Conservation (phyloP, 2,329 filamentous ascomycete species). For the Fusarium sp. region DNA sequence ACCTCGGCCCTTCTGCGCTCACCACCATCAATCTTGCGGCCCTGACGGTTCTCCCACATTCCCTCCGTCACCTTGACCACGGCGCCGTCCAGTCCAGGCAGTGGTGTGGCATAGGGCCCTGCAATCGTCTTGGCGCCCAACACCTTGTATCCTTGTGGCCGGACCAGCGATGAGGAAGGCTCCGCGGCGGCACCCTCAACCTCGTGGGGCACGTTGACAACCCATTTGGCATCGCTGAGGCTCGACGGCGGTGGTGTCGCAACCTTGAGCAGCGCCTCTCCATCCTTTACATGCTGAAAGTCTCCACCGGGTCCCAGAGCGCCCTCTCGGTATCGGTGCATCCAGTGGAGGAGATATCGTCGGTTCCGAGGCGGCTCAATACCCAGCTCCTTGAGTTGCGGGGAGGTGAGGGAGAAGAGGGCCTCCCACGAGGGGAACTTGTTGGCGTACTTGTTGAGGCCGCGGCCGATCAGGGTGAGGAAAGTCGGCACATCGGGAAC, state of each 20-base stretch:
- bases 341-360: constrained; percentile 88
- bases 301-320: constrained; percentile 87
- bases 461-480: constrained; percentile 90
- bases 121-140: constrained; percentile 75
- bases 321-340: constrained; percentile 84
- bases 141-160: constrained; percentile 69
- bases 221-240: constrained; percentile 61
- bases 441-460: constrained; percentile 81
- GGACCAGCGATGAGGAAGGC: constrained; percentile 33
- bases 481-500: constrained; percentile 89
- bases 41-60: constrained; percentile 90
- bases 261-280: constrained; percentile 64
- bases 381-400: constrained; percentile 84
- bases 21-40: constrained; percentile 95
- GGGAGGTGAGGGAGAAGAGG: constrained; percentile 83
- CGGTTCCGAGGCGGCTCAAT: constrained; percentile 87
- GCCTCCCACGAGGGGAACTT: constrained; percentile 94
- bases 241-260: constrained; percentile 54
- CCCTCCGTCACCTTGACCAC: constrained; percentile 81
- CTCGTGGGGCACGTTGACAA: constrained; percentile 66
- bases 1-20: constrained; percentile 90
- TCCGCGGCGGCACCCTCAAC: constrained; percentile 39
- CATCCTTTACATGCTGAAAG: constrained; percentile 75
- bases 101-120: constrained; percentile 78
- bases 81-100: constrained; percentile 74